Evolutionary conservation across 116 monocot species (phyloP).

Genomic region (Phalaenopsis hybrid): DNA sequence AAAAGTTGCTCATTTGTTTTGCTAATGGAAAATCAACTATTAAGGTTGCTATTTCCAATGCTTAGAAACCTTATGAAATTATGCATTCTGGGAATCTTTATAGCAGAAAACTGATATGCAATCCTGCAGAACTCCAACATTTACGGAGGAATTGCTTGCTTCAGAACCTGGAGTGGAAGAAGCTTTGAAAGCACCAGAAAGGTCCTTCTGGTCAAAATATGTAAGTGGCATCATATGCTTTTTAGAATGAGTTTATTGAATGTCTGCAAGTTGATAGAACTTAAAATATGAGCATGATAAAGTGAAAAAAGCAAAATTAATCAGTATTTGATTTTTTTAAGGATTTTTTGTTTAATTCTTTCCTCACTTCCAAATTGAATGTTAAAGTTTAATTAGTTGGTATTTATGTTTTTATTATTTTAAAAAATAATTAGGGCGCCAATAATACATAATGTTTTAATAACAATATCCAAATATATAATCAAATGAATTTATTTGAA

Average conservation of each 20-base stretch:
- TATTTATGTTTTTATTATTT: no score
- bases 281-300: no score
- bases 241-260: neutral
- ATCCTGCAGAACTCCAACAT: slow-evolving; percentile 76
- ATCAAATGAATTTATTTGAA: no score
- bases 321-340: no score
- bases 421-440: no score
- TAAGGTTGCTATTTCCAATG: neutral
- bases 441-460: no score
- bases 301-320: no score
- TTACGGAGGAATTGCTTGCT: slow-evolving; percentile 68
- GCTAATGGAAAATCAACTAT: neutral
- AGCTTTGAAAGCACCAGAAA: slow-evolving; percentile 73
- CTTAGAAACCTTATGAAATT: neutral
- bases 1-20: neutral
- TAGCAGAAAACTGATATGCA: neutral
- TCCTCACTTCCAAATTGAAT: no score
- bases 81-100: neutral
- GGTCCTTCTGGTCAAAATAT: slow-evolving; percentile 98
- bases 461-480: no score
- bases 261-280: no score
- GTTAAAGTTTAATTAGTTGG: no score
- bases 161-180: slow-evolving; percentile 57
- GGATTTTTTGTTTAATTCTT: no score
- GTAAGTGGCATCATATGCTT: slow-evolving; percentile 33